Conservation (phyloP, 345 rosid species). For the Lepidium africanum region DNA sequence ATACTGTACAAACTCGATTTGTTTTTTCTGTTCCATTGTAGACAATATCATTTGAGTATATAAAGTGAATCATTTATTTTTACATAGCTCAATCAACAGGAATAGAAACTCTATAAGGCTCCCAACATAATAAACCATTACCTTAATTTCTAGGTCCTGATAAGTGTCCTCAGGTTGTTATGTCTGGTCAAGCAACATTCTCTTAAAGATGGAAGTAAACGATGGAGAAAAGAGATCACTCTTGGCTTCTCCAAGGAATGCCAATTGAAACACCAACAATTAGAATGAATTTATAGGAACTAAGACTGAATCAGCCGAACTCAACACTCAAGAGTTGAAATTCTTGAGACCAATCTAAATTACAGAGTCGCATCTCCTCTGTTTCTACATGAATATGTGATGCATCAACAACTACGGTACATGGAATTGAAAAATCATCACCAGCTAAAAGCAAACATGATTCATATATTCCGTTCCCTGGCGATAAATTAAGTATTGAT, state of each 20-base stretch:
- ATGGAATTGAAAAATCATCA: slow-evolving; percentile 31
- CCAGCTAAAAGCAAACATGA: slow-evolving; percentile 44
- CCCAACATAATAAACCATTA: neutral
- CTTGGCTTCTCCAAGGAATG: neutral
- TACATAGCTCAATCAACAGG: neutral
- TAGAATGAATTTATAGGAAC: neutral
- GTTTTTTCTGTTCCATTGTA: neutral
- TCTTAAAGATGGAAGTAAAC: neutral
- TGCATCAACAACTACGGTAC: slow-evolving; percentile 58
- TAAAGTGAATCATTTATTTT: neutral
- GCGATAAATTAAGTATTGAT: slow-evolving; percentile 60
- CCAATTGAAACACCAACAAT: neutral
- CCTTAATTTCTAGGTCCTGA: neutral
- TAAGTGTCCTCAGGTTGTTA: neutral
- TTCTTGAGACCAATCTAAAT: slow-evolving; percentile 31
- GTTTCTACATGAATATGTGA: slow-evolving; percentile 49
- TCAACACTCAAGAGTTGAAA: slow-evolving; percentile 54
- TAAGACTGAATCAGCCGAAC: slow-evolving; percentile 35
- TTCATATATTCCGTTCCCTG: slow-evolving; percentile 57
- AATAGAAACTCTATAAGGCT: neutral
- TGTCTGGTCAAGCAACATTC: neutral
- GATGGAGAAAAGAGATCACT: neutral
- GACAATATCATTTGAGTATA: neutral
- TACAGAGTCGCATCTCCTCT: slow-evolving; percentile 33
- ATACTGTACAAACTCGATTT: slow-evolving; percentile 17